A percentile compares a stretch with the other conserved stretches of the same genome.
These are phyloP conservation scores for Metroxylon sagu DNA, from an alignment of 176 grass and related monocot species.

Conservation along the genomic window DNA sequence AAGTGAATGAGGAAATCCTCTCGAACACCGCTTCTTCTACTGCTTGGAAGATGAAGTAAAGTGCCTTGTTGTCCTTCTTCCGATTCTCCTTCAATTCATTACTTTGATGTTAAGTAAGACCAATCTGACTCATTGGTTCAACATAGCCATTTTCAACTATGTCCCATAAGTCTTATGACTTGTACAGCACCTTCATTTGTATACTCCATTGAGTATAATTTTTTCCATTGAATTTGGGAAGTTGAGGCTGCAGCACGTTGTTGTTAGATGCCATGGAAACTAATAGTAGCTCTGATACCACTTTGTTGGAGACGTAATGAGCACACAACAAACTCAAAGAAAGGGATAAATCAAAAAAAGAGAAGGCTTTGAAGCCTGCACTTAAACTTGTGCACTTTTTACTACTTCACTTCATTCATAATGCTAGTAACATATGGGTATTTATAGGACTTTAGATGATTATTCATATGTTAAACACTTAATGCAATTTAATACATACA, in stretches of 20 bases:
- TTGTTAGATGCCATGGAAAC: too few relatives aligned
- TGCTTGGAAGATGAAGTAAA: not conserved
- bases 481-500: too few relatives aligned
- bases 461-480: too few relatives aligned
- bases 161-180: not conserved
- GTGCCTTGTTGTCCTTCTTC: not conserved
- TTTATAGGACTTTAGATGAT: too few relatives aligned
- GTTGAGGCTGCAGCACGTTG: not conserved
- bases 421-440: too few relatives aligned
- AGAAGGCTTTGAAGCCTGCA: too few relatives aligned
- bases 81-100: not conserved
- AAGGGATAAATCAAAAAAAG: too few relatives aligned
- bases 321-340: too few relatives aligned
- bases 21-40: not conserved
- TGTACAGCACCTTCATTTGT: not conserved
- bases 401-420: too few relatives aligned
- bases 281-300: too few relatives aligned
- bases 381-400: too few relatives aligned
- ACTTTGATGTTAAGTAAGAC: not conserved
- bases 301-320: too few relatives aligned
- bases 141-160: not conserved
- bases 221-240: not conserved
- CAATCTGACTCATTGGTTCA: accelerated
- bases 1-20: not conserved
- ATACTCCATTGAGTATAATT: not conserved